Conservation (phyloP, 345 rosid species). For the Ceriops tagal region DNA sequence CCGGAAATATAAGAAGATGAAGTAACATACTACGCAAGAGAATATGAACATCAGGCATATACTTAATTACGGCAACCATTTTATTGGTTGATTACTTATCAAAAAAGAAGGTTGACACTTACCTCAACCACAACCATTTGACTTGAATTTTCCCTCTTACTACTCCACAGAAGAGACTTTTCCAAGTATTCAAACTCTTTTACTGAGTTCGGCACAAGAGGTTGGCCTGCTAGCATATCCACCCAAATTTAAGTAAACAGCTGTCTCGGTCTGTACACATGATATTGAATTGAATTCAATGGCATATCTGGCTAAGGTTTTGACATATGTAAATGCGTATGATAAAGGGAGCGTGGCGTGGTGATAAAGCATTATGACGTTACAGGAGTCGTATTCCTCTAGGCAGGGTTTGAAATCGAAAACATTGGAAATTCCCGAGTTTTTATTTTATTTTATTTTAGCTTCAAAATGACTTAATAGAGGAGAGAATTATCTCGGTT, state of each 20-base stretch:
- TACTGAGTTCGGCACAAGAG: not conserved
- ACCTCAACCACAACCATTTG: not conserved
- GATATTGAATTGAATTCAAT: not conserved
- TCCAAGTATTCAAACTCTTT: not conserved
- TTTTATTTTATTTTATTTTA: too few relatives aligned
- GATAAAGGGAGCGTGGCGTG: too few relatives aligned
- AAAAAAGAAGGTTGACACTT: too few relatives aligned
- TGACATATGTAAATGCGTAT: not conserved
- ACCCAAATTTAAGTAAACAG: not conserved
- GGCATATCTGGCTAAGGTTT: not conserved
- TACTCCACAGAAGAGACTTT: not conserved
- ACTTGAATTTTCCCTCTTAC: not conserved
- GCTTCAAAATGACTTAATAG: too few relatives aligned
- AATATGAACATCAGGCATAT: too few relatives aligned
- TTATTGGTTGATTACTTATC: too few relatives aligned
- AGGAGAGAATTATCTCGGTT: too few relatives aligned
- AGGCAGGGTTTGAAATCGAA: too few relatives aligned
- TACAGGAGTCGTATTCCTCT: not conserved
- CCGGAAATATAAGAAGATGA: too few relatives aligned
- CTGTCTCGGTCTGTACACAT: not conserved
- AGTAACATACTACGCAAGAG: too few relatives aligned
- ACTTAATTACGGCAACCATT: too few relatives aligned
- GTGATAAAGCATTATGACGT: not conserved
- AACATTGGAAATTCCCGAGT: too few relatives aligned
- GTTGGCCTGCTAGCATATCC: slow-evolving; percentile 14